A percentile compares a stretch with the other conserved stretches of the same genome.
Conservation (phyloP, 108 stramenopile genomes). For the Fistulifera pelliculosa region DNA sequence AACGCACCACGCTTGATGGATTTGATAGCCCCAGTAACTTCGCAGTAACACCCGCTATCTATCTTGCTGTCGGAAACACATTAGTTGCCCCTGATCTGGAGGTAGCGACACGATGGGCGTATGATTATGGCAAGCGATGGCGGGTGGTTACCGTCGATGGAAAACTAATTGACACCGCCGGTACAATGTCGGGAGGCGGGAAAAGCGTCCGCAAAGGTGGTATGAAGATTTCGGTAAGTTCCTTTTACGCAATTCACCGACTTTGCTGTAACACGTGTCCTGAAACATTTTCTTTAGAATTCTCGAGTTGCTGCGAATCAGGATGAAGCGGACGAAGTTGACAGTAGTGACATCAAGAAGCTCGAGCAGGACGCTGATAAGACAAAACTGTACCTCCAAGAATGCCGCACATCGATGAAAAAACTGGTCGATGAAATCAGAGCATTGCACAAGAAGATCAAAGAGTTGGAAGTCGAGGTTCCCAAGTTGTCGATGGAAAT, state of each 20-base stretch:
- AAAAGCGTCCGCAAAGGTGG: slow-evolving; percentile 67
- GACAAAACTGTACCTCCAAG: slow-evolving; percentile 36
- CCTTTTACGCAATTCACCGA: background rate
- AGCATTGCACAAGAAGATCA: slow-evolving; percentile 49
- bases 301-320: slow-evolving; percentile 23
- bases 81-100: slow-evolving; percentile 95
- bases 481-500: slow-evolving; percentile 83
- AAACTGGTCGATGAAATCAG: slow-evolving; percentile 59
- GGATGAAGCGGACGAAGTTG: slow-evolving; percentile 28
- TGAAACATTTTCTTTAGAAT: slow-evolving; percentile 30
- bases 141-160: slow-evolving; percentile 93
- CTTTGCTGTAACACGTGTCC: slow-evolving; percentile 5
- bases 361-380: slow-evolving; percentile 50
- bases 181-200: slow-evolving; percentile 99
- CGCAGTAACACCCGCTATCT: slow-evolving; percentile 85
- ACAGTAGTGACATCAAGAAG: slow-evolving; percentile 30
- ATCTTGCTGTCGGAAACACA: slow-evolving; percentile 89
- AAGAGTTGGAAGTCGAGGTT: slow-evolving; percentile 50
- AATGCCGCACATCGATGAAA: slow-evolving; percentile 46
- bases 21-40: slow-evolving; percentile 63
- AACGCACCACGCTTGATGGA: slow-evolving; percentile 89
- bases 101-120: slow-evolving; percentile 87
- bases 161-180: slow-evolving; percentile 93
- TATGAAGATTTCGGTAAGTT: slow-evolving; percentile 75
- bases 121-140: slow-evolving; percentile 83